Conservation (phyloP, 2,329 filamentous ascomycete species). For the Harringtonia lauricola region DNA sequence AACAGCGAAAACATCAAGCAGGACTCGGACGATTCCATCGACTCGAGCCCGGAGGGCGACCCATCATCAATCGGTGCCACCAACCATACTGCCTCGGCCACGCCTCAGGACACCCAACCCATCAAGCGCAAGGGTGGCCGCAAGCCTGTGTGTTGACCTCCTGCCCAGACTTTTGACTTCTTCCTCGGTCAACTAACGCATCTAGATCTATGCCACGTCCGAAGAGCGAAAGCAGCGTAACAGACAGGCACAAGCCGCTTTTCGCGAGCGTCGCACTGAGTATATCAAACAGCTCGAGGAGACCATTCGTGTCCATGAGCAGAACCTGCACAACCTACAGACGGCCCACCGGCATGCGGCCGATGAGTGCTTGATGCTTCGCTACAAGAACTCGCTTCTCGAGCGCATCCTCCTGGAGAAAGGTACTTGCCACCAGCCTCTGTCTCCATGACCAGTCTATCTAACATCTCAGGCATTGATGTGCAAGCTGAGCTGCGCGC, state of each 20-base stretch:
- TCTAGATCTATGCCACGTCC: slow-evolving; percentile 92
- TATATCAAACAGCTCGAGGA: slow-evolving; percentile 99
- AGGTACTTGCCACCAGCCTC: slow-evolving; percentile 37
- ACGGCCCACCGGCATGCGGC: slow-evolving; percentile 88
- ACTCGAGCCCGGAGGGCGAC: slow-evolving; percentile 49
- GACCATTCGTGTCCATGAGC: slow-evolving; percentile 94
- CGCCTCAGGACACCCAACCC: slow-evolving; percentile 43
- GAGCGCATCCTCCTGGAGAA: slow-evolving; percentile 95
- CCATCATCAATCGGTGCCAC: slow-evolving; percentile 22
- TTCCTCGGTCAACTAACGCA: too few species aligned
- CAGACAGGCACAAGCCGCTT: slow-evolving; percentile 91
- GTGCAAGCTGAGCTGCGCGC: slow-evolving; percentile 90
- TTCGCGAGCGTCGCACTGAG: slow-evolving; percentile 91
- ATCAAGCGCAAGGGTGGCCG: slow-evolving; percentile 96
- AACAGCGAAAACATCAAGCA: slow-evolving; percentile 45
- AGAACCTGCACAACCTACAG: slow-evolving; percentile 83
- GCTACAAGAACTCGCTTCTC: slow-evolving; percentile 94
- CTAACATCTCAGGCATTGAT: slow-evolving; percentile 62
- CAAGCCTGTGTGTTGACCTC: slow-evolving; percentile 67
- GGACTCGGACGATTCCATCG: slow-evolving; percentile 50
- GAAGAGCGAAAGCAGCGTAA: slow-evolving; percentile 98
- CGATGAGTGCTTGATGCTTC: slow-evolving; percentile 94
- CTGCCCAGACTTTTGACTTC: background rate
- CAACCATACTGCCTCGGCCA: slow-evolving; percentile 20
- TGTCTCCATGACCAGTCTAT: background rate